Conservation (phyloP, 148 eudicot genomes). For the Suaeda aralocaspica region DNA sequence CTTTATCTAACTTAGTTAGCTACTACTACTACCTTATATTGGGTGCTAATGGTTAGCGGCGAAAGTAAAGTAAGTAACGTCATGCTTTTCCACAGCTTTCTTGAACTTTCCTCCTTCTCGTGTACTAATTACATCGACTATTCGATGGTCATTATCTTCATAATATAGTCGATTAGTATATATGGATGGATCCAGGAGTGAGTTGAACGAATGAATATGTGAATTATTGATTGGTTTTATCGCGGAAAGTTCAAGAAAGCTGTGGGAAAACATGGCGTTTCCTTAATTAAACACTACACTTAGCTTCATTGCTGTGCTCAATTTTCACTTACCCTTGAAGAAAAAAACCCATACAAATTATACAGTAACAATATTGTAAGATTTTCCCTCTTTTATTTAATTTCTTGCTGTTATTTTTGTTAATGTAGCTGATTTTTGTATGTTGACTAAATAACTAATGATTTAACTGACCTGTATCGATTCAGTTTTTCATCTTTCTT, state of each 20-base stretch:
- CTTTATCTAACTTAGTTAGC: neutral
- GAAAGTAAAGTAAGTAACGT: conserved; percentile 32
- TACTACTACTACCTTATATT: neutral
- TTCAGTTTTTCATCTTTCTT: neutral
- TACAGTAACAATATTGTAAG: too few species aligned
- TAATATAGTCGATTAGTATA: too few species aligned
- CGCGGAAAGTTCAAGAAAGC: conserved; percentile 58
- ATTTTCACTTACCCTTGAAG: too few species aligned
- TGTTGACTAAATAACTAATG: too few species aligned
- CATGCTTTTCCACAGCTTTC: conserved; percentile 93
- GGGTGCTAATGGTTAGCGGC: neutral
- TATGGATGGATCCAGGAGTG: neutral
- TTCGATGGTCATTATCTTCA: too few species aligned
- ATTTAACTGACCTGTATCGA: too few species aligned
- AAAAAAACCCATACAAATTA: too few species aligned
- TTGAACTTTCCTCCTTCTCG: conserved; percentile 49
- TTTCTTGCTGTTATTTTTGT: too few species aligned
- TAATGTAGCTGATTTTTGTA: too few species aligned
- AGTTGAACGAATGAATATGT: neutral
- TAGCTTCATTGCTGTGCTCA: too few species aligned
- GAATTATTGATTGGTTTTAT: neutral
- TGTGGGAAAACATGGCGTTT: conserved; percentile 70
- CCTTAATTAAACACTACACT: neutral
- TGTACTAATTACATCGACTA: too few species aligned
- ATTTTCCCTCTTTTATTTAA: too few species aligned